Percentiles rank a stretch among this genome's conserved stretches.
These are phyloP conservation scores for Panicum hallii DNA, from an alignment of 202 grass and related monocot genomes.

Conservation along the genomic window DNA sequence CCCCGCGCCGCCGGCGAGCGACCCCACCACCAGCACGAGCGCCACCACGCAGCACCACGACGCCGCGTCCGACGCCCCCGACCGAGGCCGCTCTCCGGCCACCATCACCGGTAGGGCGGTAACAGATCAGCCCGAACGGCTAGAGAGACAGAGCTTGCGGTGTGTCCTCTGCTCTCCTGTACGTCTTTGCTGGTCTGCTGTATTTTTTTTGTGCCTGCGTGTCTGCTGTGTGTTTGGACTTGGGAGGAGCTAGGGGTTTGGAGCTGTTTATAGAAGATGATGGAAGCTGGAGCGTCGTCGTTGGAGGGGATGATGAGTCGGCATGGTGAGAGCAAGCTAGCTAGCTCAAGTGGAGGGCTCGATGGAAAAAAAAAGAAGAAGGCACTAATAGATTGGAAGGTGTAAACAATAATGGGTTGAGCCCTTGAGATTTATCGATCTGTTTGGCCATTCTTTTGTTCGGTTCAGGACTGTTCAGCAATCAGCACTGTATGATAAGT, in stretches of 20 bases:
- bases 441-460: background rate
- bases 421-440: too few relatives aligned
- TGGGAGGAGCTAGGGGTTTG: background rate
- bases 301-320: background rate
- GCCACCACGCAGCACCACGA: slow-evolving; percentile 58
- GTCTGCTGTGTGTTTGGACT: background rate
- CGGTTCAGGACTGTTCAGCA: background rate
- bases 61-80: slow-evolving; percentile 49
- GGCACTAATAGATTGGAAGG: too few relatives aligned
- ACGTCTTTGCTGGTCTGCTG: too few relatives aligned
- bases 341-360: background rate
- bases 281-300: background rate
- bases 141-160: background rate
- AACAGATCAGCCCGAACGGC: too few relatives aligned
- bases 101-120: background rate
- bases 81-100: slow-evolving; percentile 3
- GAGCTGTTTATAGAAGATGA: slow-evolving; percentile 48
- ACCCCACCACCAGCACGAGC: slow-evolving; percentile 58
- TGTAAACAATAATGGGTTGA: too few relatives aligned
- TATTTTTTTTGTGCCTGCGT: background rate
- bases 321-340: background rate
- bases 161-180: background rate
- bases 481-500: background rate
- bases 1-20: slow-evolving; percentile 27
- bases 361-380: background rate